Base-by-base conservation (phyloP, 805 yeast genomes). In the Kregervanrija fluxuum region DNA sequence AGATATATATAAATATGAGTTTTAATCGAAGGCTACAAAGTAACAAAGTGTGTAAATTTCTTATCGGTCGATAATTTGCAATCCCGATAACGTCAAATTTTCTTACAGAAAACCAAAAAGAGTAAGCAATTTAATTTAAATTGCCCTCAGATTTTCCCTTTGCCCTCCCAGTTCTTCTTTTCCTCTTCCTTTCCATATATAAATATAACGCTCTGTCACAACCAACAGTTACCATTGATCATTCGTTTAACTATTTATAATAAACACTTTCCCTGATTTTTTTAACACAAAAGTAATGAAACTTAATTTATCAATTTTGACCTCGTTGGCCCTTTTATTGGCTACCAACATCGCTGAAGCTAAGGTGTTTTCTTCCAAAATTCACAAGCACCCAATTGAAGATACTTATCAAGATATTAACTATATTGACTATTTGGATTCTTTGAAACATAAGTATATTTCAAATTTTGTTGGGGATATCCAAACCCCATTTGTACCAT, bases 361-460 rank as follows among this genome's bases (percentile, higher is more conserved):
- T 43, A 73, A 67, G 44, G 70, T 65, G 30, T 75, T 70, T 56
- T 62, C 70, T 13, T 71, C 77, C 38, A 66, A 70, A 45, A 66
- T 77, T 53, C 60, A 67, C 48, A 75, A 73, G 59, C 65, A 74
- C 33, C 73, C 80, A 2, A 57, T 59, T 35, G 71, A 70, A 17
- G 79, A 74, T 31, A 64, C 75, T 13, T 68, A 73, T 47, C 66
- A 67, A 42, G 75, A 74, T 40, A 55, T 61, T 42, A 59, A 65
- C 11, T 77, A 72, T 54, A 48, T 54, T n/a, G 74, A 74, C 37
- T 76, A 77, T 55, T 69, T 75, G 43, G 50, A 56, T n/a, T 68
- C 75, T 2, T 62, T 77, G 50, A 71, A 75, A 47, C 56, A 66
- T 54, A 77, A 75, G 58, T 77, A 77, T 54, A 52, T 73, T 46